These are phyloP conservation scores for Rhodotorula sp. DNA, from an alignment of 1,284 basidiomycete species.

Conservation along the genomic window DNA sequence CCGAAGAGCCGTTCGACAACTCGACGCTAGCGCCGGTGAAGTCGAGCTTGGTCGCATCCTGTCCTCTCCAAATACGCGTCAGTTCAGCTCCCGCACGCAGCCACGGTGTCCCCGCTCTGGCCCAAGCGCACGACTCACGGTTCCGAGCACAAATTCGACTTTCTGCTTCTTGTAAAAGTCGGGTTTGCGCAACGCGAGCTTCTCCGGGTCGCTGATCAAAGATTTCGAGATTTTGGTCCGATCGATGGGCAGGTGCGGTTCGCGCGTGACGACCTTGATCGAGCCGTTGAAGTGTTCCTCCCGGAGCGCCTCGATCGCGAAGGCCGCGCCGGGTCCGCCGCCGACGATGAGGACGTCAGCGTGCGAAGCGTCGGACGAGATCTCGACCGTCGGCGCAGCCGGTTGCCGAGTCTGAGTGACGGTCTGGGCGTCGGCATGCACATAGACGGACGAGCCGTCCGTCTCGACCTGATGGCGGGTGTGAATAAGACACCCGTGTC, in stretches of 20 bases:
- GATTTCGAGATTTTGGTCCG: constrained; percentile 87
- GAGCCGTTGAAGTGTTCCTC: constrained; percentile 76
- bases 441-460: constrained; percentile 58
- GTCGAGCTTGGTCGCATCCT: constrained; percentile 69
- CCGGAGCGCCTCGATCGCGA: constrained; percentile 76
- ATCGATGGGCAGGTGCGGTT: constrained; percentile 80
- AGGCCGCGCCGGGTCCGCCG: constrained; percentile 77
- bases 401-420: constrained; percentile 45
- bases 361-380: constrained; percentile 50
- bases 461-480: constrained; percentile 51
- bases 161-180: constrained; percentile 78
- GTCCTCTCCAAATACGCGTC: neutral
- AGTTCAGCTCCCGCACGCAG: no score
- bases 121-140: no score
- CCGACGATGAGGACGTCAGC: constrained; percentile 70
- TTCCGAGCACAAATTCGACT: constrained; percentile 67
- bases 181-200: constrained; percentile 65
- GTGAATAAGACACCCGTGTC: no score
- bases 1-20: constrained; percentile 45
- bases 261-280: constrained; percentile 77
- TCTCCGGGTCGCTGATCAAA: constrained; percentile 70
- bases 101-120: no score
- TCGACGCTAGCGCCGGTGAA: constrained; percentile 56
- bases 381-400: constrained; percentile 34
- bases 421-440: constrained; percentile 62